Evolutionary conservation across 176 grass and related monocot species (phyloP).

Genomic region (Oryza officinalis): DNA sequence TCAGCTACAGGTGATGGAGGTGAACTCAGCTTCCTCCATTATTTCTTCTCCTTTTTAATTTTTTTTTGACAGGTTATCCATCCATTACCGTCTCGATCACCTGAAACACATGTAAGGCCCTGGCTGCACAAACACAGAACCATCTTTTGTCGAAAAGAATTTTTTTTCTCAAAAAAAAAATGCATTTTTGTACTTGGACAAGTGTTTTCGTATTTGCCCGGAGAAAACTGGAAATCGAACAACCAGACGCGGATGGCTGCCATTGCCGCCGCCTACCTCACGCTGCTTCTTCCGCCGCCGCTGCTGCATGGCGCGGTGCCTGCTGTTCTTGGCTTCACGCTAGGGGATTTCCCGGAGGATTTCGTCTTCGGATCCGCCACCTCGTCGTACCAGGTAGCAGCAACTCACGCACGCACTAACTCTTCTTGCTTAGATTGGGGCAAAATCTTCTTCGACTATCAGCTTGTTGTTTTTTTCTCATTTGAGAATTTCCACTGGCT

Average conservation of each 20-base stretch:
- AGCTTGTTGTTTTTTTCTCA: neutral
- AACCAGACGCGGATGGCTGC: neutral
- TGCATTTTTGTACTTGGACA: too few relatives aligned
- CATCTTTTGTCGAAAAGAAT: too few relatives aligned
- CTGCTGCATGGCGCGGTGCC: neutral
- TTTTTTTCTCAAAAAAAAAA: too few relatives aligned
- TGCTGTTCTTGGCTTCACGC: conserved; percentile 15
- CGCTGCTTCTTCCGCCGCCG: neutral
- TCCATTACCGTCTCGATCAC: too few relatives aligned
- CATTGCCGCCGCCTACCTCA: neutral
- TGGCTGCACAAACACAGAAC: too few relatives aligned
- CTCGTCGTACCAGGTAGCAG: conserved; percentile 33
- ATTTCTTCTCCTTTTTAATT: too few relatives aligned
- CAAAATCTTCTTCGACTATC: neutral
- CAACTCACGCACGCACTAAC: too few relatives aligned
- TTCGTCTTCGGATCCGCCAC: conserved; percentile 44
- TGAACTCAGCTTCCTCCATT: too few relatives aligned
- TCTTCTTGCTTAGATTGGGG: neutral
- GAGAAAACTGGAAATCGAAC: neutral
- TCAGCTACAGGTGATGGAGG: too few relatives aligned
- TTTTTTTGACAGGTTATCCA: too few relatives aligned
- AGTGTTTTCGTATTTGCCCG: too few relatives aligned
- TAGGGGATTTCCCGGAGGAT: conserved; percentile 15
- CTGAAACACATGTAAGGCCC: too few relatives aligned
- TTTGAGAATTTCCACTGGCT: neutral